Conservation (phyloP, 2,329 filamentous ascomycete species). For the Fusarium algeriense region DNA sequence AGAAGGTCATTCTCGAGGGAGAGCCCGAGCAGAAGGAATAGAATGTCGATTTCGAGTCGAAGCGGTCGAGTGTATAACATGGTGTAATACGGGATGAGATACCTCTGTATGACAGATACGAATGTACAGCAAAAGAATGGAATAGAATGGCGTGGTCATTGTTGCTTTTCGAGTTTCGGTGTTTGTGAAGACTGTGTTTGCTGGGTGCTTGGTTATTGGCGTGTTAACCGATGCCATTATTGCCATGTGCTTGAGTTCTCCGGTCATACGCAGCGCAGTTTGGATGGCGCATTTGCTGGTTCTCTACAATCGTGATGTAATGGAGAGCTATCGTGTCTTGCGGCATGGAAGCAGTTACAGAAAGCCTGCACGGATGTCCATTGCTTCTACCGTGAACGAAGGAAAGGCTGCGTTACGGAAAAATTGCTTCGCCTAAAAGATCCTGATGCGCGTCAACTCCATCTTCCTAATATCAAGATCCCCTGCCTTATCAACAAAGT, state of each 20-base stretch:
- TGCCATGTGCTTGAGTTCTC: neutral
- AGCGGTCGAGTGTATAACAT: constrained; percentile 42
- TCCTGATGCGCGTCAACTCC: neutral
- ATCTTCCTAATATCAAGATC: neutral
- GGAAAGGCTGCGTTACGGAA: no score
- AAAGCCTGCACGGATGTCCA: no score
- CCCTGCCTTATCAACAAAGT: neutral
- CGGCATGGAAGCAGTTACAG: no score
- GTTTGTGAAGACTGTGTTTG: neutral
- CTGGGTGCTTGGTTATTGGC: rapidly evolving
- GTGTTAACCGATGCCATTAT: rapidly evolving
- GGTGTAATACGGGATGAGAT: constrained; percentile 45
- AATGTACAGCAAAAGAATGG: constrained; percentile 42
- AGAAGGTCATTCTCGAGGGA: constrained; percentile 79
- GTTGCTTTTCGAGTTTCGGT: neutral
- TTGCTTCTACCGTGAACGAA: no score
- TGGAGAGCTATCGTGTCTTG: neutral
- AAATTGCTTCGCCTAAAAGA: neutral
- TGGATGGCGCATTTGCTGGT: no score
- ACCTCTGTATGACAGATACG: constrained; percentile 44
- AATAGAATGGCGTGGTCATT: constrained; percentile 33
- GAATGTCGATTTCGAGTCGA: neutral
- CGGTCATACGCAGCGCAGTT: no score
- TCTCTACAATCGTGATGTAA: neutral
- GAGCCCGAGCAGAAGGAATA: constrained; percentile 54